phyloP scores from a whole-genome alignment of 2,329 filamentous ascomycete species.

The Pseudogymnoascus sp. region DNA sequence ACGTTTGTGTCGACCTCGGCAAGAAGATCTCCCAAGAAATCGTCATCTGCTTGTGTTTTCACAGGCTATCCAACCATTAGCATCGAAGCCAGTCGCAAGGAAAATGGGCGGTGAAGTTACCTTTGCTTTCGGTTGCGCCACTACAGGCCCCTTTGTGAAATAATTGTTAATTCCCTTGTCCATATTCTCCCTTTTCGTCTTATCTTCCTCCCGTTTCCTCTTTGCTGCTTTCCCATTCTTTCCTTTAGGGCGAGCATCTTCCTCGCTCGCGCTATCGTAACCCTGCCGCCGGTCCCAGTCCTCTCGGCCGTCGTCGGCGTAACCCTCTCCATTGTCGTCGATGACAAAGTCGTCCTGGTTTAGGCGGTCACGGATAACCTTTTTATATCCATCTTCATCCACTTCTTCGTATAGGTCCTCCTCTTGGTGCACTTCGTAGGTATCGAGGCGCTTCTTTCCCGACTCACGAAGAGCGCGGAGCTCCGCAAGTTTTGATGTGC shows the following conservation, averaged over 20 bases:
- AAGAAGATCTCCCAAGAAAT: conserved; percentile 76
- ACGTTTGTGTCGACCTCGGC: conserved; percentile 80
- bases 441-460: conserved; percentile 84
- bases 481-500: conserved; percentile 56
- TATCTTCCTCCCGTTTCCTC: conserved; percentile 78
- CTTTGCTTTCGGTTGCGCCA: conserved; percentile 69
- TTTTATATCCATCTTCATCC: conserved; percentile 95
- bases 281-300: conserved; percentile 70
- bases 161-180: conserved; percentile 92
- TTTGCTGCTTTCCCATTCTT: conserved; percentile 59
- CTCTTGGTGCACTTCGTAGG: conserved; percentile 79
- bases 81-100: conserved; percentile 14
- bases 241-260: conserved; percentile 44
- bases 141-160: conserved; percentile 69
- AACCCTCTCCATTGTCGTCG: conserved; percentile 95
- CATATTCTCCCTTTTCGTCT: conserved; percentile 75
- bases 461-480: conserved; percentile 75
- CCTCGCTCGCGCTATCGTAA: conserved; percentile 70
- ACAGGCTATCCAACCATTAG: conserved; percentile 44
- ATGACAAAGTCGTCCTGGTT: conserved; percentile 97
- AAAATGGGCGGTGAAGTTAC: conserved; percentile 36
- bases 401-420: conserved; percentile 89
- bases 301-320: conserved; percentile 91
- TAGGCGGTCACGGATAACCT: conserved; percentile 78
- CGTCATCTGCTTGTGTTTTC: conserved; percentile 79